Evolutionary conservation across 768 basidiomycete species (phyloP), one percentile per base, ranked within the genome.

Genomic region (Paxillus ammoniavirescens): DNA sequence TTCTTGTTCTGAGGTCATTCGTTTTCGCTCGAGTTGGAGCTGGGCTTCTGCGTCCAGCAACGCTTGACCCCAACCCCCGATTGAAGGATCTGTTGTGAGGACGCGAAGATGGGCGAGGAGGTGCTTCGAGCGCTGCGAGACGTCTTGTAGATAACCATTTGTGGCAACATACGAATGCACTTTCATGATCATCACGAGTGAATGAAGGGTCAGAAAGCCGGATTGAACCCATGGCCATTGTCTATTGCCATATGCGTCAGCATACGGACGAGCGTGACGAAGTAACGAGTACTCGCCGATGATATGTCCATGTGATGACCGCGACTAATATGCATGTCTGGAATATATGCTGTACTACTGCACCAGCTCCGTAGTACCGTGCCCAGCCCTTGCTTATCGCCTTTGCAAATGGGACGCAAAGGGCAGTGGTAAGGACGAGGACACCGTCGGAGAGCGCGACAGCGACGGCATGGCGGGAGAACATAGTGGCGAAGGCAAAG

Each of bases 171-270:
- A 99, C 5, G 93, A 97, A 69, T 99, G 95, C 78, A 96, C 87
- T 73, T 97, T 91, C 92, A 94, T 94, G 61, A 93, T 81, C 86
- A 94, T 86, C 54, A 87, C 91, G 18, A 98, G 75, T 8, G 89
- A 84, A 66, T 98, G 95, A 46, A 93, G 70, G 1, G 89, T 95
- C 46, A 94, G 74, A 69, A 89, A 95, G 6, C 92, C 93, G 5
- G 89, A 91, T 66, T 98, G 95, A 5, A 98, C 95, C 95, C 95
- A 98, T 35, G 93, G 93, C 95, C 95, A 98, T 62, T 93, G 81
- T 47, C 93, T 90, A 54, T n/a, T 41, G 8, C 41, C 33, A 41
- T 23, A 7, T 17, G 41, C 41, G 36, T 46, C 17, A 40, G 33
- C n/a, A 18, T 10, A 17, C 35, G 37, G 44, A 30, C 14, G 17